These are phyloP conservation scores for Alternaria brassicicola DNA, from an alignment of 2,329 filamentous ascomycete genomes.

Conservation along the genomic window DNA sequence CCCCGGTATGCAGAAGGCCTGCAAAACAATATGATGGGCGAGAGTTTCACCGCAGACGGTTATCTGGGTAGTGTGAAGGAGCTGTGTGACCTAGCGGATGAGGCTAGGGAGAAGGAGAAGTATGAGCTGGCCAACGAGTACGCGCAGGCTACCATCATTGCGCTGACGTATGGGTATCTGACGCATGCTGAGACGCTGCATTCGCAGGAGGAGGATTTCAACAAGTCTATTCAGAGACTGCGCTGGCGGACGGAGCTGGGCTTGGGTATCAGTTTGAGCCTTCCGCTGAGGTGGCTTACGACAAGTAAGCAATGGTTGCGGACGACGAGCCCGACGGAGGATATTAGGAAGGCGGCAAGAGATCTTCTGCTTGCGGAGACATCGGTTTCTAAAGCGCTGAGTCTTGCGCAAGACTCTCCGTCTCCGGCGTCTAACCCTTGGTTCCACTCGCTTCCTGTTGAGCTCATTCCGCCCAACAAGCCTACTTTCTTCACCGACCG, in stretches of 20 bases:
- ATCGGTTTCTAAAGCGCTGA: constrained; percentile 31
- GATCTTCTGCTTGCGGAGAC: constrained; percentile 33
- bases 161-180: constrained; percentile 41
- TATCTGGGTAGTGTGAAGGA: constrained; percentile 29
- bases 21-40: constrained; percentile 23
- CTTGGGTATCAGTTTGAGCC: constrained; percentile 28
- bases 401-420: constrained; percentile 36
- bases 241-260: constrained; percentile 41
- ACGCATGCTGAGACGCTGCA: constrained; percentile 38
- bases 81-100: constrained; percentile 28
- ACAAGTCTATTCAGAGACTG: constrained; percentile 32
- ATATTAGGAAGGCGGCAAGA: constrained; percentile 17
- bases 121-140: constrained; percentile 30
- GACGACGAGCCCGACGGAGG: background rate
- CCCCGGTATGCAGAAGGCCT: constrained; percentile 35
- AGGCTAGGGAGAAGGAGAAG: constrained; percentile 22
- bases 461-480: constrained; percentile 43
- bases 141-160: constrained; percentile 33
- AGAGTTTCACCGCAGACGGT: constrained; percentile 16
- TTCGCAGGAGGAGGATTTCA: constrained; percentile 27
- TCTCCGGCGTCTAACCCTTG: constrained; percentile 37
- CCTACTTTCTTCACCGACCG: constrained; percentile 34
- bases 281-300: constrained; percentile 15
- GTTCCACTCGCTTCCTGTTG: constrained; percentile 37
- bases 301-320: constrained; percentile 23